A percentile compares a stretch with the other conserved stretches of the same genome.
Evolutionary conservation across 148 eudicot genomes (phyloP).

Genomic region (Beta vulgaris): DNA sequence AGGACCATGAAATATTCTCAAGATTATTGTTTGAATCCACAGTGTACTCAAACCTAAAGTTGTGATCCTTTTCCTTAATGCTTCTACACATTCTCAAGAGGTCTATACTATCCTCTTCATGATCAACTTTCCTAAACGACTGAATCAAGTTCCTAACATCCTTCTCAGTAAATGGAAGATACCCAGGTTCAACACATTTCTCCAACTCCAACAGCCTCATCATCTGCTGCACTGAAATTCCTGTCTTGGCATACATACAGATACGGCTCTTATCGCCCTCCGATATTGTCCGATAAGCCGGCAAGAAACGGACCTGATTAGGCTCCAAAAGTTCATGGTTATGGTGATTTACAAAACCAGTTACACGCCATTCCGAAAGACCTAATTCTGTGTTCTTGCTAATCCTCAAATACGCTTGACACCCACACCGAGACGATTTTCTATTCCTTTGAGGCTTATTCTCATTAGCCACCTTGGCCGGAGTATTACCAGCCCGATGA

Average conservation of each 20-base stretch:
- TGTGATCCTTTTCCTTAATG: conserved; percentile 82
- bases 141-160: conserved; percentile 92
- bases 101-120: conserved; percentile 77
- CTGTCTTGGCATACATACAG: conserved; percentile 88
- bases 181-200: conserved; percentile 89
- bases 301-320: conserved; percentile 92
- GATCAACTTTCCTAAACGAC: conserved; percentile 79
- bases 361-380: conserved; percentile 83
- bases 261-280: conserved; percentile 80
- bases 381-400: conserved; percentile 71
- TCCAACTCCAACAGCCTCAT: conserved; percentile 92
- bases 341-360: conserved; percentile 88
- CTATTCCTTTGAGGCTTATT: conserved; percentile 84
- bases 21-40: conserved; percentile 68
- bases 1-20: conserved; percentile 96
- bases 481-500: conserved; percentile 95
- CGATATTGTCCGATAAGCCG: conserved; percentile 86
- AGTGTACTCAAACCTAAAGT: conserved; percentile 73
- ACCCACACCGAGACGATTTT: conserved; percentile 93
- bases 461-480: conserved; percentile 58
- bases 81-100: conserved; percentile 84
- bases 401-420: conserved; percentile 91
- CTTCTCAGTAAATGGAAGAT: conserved; percentile 86
- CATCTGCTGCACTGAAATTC: conserved; percentile 96
- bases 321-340: conserved; percentile 89